Evolutionary conservation across 2,329 filamentous ascomycete genomes (phyloP).

Genomic region (Aspergillus japonicus): DNA sequence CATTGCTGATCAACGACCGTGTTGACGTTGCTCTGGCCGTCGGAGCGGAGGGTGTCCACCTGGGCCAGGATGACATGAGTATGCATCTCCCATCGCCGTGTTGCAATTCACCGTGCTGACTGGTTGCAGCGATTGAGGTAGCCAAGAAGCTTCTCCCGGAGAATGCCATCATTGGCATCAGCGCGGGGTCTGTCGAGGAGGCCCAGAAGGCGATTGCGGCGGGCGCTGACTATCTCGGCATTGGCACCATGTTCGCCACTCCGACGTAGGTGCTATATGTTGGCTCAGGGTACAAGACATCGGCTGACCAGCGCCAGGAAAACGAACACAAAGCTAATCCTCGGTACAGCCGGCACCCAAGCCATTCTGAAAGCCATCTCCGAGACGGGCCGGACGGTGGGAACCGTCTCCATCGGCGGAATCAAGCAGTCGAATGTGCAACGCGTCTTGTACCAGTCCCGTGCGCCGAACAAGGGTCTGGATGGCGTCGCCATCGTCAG

Average conservation of each 20-base stretch:
- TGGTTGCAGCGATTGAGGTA: slow-evolving; percentile 53
- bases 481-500: slow-evolving; percentile 87
- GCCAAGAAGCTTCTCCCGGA: slow-evolving; percentile 73
- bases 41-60: slow-evolving; percentile 86
- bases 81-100: slow-evolving; percentile 24
- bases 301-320: slow-evolving; percentile 55
- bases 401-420: slow-evolving; percentile 79
- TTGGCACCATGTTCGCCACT: slow-evolving; percentile 87
- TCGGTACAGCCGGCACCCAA: slow-evolving; percentile 70
- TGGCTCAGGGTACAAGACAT: neutral
- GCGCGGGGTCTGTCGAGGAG: slow-evolving; percentile 72
- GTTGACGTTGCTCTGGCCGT: slow-evolving; percentile 84
- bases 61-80: slow-evolving; percentile 93
- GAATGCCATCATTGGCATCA: slow-evolving; percentile 82
- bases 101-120: slow-evolving; percentile 4
- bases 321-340: slow-evolving; percentile 79
- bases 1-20: slow-evolving; percentile 88
- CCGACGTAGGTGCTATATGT: slow-evolving; percentile 59
- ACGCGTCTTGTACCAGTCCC: slow-evolving; percentile 70
- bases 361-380: slow-evolving; percentile 64
- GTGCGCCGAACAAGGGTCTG: slow-evolving; percentile 57
- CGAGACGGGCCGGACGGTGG: slow-evolving; percentile 41
- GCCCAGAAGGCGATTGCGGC: slow-evolving; percentile 67
- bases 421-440: slow-evolving; percentile 76
- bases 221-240: slow-evolving; percentile 87